phyloP scores from a whole-genome alignment of 2,329 filamentous ascomycete species.

The Sporothrix pallida region DNA sequence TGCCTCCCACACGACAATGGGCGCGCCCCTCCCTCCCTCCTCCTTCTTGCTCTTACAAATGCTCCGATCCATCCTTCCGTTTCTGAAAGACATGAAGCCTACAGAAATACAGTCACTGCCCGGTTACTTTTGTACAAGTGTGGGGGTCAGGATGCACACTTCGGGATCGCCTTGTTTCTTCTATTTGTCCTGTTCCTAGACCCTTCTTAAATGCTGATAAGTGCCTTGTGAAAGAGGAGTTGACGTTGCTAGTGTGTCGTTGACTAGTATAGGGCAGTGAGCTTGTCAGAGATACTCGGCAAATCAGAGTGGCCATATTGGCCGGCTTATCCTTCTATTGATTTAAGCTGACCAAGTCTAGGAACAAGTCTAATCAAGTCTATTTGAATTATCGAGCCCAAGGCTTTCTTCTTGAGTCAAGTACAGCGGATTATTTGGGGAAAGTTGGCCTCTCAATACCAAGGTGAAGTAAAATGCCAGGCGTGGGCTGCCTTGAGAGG shows the following conservation, averaged over 20 bases:
- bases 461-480: neutral
- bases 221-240: neutral
- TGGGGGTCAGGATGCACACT: neutral
- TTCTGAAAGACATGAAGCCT: neutral
- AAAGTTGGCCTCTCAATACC: neutral
- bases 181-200: too few relatives aligned
- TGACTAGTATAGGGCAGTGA: neutral
- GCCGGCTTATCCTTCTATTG: neutral
- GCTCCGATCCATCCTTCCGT: neutral
- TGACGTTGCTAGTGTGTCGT: conserved; percentile 1
- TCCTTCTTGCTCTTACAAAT: neutral
- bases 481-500: neutral
- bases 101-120: neutral
- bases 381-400: neutral
- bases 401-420: conserved; percentile 1
- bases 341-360: neutral
- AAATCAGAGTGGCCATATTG: conserved; percentile 24
- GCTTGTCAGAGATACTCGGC: conserved; percentile 19
- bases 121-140: neutral
- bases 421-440: neutral
- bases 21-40: neutral
- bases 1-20: neutral
- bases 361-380: neutral
- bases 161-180: too few relatives aligned
- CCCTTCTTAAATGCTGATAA: neutral